phyloP scores from a whole-genome alignment of 2,329 filamentous ascomycete genomes.

The Rosellinia necatrix region DNA sequence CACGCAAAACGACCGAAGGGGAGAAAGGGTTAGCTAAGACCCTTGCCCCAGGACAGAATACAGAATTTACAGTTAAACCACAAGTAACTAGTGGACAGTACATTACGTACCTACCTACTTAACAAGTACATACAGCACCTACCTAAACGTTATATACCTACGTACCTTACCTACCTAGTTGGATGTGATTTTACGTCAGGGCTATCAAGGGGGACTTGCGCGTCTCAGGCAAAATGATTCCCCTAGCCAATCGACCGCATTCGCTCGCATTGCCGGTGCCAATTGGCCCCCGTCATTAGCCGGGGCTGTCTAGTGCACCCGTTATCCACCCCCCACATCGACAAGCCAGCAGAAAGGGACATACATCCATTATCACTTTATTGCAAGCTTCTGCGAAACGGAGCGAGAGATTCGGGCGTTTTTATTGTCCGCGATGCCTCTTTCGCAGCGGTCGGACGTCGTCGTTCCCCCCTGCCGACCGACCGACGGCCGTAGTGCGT shows the following conservation, averaged over 20 bases:
- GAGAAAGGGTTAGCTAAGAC: no score
- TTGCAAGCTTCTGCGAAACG: no score
- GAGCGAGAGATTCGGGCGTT: conserved; percentile 19
- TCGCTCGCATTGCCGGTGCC: conserved; percentile 30
- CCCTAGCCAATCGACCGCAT: conserved; percentile 28
- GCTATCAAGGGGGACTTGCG: not conserved
- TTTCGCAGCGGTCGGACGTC: not conserved
- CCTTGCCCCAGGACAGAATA: no score
- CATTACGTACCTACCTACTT: no score
- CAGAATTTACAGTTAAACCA: no score
- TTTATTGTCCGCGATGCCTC: conserved; percentile 25
- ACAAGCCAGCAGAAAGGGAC: no score
- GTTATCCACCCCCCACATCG: no score
- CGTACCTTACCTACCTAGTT: not conserved
- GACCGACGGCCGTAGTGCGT: not conserved
- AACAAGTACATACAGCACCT: no score
- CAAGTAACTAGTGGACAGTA: no score
- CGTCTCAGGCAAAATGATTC: conserved; percentile 34
- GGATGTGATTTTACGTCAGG: not conserved
- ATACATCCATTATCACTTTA: no score
- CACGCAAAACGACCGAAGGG: no score
- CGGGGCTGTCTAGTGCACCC: conserved; percentile 32
- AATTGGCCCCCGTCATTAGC: conserved; percentile 38
- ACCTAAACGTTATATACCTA: no score
- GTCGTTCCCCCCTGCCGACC: conserved; percentile 5